Base-by-base conservation (phyloP, 139 green algal species). In the Ulvella scutata region DNA sequence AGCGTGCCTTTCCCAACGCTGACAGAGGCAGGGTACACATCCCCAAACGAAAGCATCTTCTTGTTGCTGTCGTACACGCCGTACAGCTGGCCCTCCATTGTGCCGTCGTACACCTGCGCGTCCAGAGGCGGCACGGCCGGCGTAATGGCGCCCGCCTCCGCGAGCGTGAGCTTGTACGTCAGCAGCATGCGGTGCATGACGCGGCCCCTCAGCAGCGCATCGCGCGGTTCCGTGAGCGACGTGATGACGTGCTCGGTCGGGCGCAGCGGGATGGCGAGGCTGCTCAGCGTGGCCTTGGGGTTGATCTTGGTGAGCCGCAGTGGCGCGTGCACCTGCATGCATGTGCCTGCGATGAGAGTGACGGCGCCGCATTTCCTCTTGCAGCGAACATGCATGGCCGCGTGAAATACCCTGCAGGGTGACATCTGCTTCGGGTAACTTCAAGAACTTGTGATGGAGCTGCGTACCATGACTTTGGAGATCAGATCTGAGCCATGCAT, bases 141-240 rank as follows among this genome's bases (percentile, higher is more conserved):
- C 60, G 26, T 89, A 76, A 90, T 79, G 75, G 90, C 92, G 38
- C 91, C 92, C 2, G 74, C 81, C 85, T 96, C 91, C 1, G 59
- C 61, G 34, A 92, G 28, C 6, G 28, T 90, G 23, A 96, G 81
- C 74, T 90, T 90, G 86, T 96, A 97, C 26, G 79, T 90, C 37
- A 97, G 85, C 28, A 87, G 36, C 38, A 97, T 84, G 33, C 76
- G 76, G 82, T 95, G 90, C 1, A 87, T 80, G 43, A 88, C 78
- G 2, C 88, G 78, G 0, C 81, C 81, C 3, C 84, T 73, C 4
- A 89, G 87, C 72, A 97, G 82, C 23, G 77, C 73, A 75, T 96
- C 87, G 20, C 90, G 78, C 17, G 23, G 21, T 3, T 33, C 43
- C 4, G 43, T 3, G 20, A 74, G 62, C 10, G 62, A 20, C 29